Evolutionary conservation across 2,329 filamentous ascomycete species (phyloP).

Genomic region (Passalora sequoiae): DNA sequence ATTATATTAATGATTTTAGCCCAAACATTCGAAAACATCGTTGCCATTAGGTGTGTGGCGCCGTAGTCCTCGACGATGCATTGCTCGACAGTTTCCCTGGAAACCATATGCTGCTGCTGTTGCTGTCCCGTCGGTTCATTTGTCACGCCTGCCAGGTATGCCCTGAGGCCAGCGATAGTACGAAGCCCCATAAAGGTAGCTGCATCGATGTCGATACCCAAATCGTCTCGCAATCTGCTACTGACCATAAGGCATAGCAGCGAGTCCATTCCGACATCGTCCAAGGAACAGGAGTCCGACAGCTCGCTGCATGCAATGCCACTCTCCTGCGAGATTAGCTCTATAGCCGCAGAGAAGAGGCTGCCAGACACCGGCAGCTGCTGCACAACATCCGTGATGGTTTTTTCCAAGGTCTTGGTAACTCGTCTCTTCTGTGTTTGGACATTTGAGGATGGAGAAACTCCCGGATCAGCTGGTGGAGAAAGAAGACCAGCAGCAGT

Average conservation of each 20-base stretch:
- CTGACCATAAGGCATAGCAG: constrained; percentile 14
- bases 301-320: constrained; percentile 28
- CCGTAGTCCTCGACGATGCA: too few species aligned
- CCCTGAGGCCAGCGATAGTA: too few species aligned
- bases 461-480: background rate
- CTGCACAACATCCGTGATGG: background rate
- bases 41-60: too few species aligned
- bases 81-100: too few species aligned
- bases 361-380: background rate
- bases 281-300: constrained; percentile 25
- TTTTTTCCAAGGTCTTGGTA: background rate
- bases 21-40: too few species aligned
- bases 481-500: background rate
- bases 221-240: background rate
- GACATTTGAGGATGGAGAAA: background rate
- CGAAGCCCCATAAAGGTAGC: too few species aligned
- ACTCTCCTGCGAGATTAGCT: constrained; percentile 31
- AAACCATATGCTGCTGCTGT: too few species aligned
- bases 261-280: constrained; percentile 30
- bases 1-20: too few species aligned
- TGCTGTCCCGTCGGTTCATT: too few species aligned
- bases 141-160: too few species aligned
- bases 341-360: background rate
- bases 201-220: background rate
- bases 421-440: background rate